Conservation (phyloP, 208 protist genomes). For the Eutreptiella sp. region DNA sequence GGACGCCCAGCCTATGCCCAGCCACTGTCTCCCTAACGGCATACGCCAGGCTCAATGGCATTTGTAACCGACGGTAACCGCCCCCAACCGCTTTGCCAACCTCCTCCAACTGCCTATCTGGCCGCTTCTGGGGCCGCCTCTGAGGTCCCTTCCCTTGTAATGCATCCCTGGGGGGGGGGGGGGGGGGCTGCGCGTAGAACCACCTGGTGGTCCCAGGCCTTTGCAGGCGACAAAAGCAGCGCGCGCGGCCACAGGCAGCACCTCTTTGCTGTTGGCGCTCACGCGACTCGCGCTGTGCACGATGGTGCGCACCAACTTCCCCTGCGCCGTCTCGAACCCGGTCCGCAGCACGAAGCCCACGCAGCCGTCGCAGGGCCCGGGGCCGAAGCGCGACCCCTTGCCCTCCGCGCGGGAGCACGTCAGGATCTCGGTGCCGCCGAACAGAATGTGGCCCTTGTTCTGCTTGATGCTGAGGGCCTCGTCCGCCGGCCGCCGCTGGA, state of each 20-base stretch:
- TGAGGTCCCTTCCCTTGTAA: too few species aligned
- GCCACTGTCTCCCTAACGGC: too few species aligned
- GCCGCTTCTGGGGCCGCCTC: too few species aligned
- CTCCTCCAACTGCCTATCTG: too few species aligned
- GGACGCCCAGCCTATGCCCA: too few species aligned
- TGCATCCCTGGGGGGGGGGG: too few species aligned
- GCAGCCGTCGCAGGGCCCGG: conserved; percentile 62
- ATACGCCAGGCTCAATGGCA: too few species aligned
- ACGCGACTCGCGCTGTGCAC: conserved; percentile 83
- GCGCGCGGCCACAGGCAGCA: conserved; percentile 56
- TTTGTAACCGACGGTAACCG: too few species aligned
- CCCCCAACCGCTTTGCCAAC: too few species aligned
- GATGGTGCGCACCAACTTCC: conserved; percentile 86
- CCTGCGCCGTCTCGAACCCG: conserved; percentile 97
- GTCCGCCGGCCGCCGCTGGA: conserved; percentile 8
- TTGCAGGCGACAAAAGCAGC: conserved; percentile 58
- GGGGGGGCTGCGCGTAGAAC: too few species aligned
- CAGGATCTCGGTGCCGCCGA: conserved; percentile 86
- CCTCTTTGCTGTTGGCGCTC: conserved; percentile 88
- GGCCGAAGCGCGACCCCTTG: conserved; percentile 54
- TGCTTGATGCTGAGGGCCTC: conserved; percentile 64
- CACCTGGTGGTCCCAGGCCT: conserved; percentile 39
- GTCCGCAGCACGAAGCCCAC: conserved; percentile 95
- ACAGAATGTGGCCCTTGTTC: conserved; percentile 82
- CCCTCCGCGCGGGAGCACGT: conserved; percentile 21